These are phyloP conservation scores for Silene uniflora DNA, from an alignment of 148 eudicot genomes.

Conservation along the genomic window DNA sequence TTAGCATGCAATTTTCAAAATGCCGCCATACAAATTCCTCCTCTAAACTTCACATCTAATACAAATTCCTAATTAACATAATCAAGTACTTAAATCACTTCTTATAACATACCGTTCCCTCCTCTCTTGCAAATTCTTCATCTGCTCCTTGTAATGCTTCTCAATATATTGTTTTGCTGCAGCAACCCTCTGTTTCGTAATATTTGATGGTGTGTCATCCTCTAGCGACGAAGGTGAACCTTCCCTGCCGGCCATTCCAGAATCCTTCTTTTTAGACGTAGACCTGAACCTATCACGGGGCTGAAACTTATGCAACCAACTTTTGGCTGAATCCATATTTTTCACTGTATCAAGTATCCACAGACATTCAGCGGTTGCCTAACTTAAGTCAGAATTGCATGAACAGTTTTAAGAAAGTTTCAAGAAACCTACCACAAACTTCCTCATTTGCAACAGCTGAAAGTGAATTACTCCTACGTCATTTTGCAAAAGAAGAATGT, in stretches of 20 bases:
- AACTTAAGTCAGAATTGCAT: conserved; percentile 3
- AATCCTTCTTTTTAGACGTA: conserved; percentile 58
- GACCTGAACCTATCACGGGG: conserved; percentile 72
- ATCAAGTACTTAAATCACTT: not conserved
- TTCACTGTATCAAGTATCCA: conserved; percentile 19
- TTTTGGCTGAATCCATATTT: conserved; percentile 81
- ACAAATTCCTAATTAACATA: conserved; percentile 5
- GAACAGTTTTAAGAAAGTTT: conserved; percentile 4
- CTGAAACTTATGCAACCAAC: conserved; percentile 93
- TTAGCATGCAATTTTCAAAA: not conserved
- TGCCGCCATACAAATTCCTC: not conserved
- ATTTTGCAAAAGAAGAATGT: conserved; percentile 1
- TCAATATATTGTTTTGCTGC: conserved; percentile 98
- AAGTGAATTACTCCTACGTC: conserved; percentile 24
- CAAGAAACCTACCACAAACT: conserved; percentile 24
- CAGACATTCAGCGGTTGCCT: conserved; percentile 16
- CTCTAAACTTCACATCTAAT: not conserved
- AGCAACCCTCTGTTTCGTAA: conserved; percentile 85
- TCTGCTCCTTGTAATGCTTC: conserved; percentile 99
- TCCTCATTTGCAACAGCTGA: conserved; percentile 21
- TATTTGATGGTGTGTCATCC: conserved; percentile 70
- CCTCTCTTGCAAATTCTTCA: conserved; percentile 93
- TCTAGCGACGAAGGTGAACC: conserved; percentile 46
- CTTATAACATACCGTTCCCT: conserved; percentile 64
- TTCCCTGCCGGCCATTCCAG: conserved; percentile 44